Base-by-base conservation (phyloP, 495 filamentous ascomycete species). In the Xylaria longipes region DNA sequence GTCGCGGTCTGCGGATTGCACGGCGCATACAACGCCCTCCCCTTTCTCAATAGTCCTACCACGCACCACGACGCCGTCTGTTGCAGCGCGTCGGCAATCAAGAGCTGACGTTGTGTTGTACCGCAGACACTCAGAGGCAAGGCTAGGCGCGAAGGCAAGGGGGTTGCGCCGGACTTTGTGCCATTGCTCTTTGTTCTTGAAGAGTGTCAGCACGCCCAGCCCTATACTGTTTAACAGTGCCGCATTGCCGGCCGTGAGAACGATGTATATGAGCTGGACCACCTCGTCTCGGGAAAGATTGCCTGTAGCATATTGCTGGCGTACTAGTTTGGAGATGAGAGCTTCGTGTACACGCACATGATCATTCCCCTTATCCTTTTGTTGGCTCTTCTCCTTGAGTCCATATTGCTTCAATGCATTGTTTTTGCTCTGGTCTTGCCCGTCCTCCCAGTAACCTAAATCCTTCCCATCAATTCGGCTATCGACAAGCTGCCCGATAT, bases 181-280 rank as follows among this genome's bases (percentile, higher is more conserved):
- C 46, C 83, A 75, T 52, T 83, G 80, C 8, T 68, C 69, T 0
- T 82, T 79, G 67, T 85, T 72, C 68, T 82, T 78, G 5, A 82
- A 74, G 43, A 82, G 75, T 1, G 82, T 82, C 1, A 82, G 75
- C 11, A 84, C 76, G 63, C 80, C 82, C 33, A 86, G 73, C 1
- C 79, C 76, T 61, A 84, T 84, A 81, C 84, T 85, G 72, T 81
- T 84, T 14, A 86, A 80, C 81, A 86, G 84, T 14, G 84, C 84
- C 0, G 84, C 83, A 50, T 86, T 86, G 3, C 83, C 84, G 0
- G 84, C 84, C 0, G 84, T 83, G 1, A 86, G 80, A 43, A 85
- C 70, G 31, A 86, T 69, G 72, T 84, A 85, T 0, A 83, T 81
- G 65, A 84, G 82, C 65, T 82, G 80, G 1, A 82, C 77, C 0